Evolutionary conservation across 2,329 filamentous ascomycete species (phyloP).

Genomic region (Neocatenulostroma microsporum): DNA sequence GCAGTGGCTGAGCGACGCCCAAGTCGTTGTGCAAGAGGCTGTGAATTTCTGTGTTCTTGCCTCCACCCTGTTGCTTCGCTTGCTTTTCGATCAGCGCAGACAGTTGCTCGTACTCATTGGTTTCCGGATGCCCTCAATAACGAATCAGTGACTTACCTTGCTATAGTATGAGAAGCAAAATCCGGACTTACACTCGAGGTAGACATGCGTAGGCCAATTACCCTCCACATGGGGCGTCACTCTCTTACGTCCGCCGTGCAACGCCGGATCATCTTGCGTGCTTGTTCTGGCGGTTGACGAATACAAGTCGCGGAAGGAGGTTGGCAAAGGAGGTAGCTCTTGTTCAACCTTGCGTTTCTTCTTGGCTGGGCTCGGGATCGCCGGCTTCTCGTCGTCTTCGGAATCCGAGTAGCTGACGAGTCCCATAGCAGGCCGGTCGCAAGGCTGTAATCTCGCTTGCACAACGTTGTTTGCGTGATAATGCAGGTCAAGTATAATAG

Average conservation of each 20-base stretch:
- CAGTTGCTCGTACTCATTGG: slow-evolving; percentile 38
- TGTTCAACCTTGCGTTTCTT: slow-evolving; percentile 15
- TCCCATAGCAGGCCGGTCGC: no score
- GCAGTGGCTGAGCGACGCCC: slow-evolving; percentile 68
- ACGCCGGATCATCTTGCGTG: slow-evolving; percentile 68
- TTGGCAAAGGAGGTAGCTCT: slow-evolving; percentile 55
- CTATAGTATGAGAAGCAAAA: neutral
- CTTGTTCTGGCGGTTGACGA: slow-evolving; percentile 70
- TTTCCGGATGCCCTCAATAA: slow-evolving; percentile 48
- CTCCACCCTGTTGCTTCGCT: slow-evolving; percentile 10
- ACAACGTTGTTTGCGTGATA: no score
- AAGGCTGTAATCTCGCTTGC: no score
- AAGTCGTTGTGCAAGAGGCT: slow-evolving; percentile 71
- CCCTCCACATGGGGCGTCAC: slow-evolving; percentile 76
- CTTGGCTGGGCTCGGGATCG: slow-evolving; percentile 11
- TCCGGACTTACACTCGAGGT: slow-evolving; percentile 76
- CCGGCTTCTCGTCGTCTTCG: slow-evolving; percentile 10
- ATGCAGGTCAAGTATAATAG: no score
- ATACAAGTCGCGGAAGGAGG: slow-evolving; percentile 82
- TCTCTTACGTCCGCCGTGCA: slow-evolving; percentile 80
- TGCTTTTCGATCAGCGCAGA: slow-evolving; percentile 38
- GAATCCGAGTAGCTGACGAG: slow-evolving; percentile 61
- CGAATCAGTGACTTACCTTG: slow-evolving; percentile 5
- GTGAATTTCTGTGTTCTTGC: slow-evolving; percentile 40
- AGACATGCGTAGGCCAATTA: slow-evolving; percentile 89